A percentile compares a stretch with the other conserved stretches of the same genome.
Conservation (phyloP, 2,329 filamentous ascomycete genomes). For the Clarireedia paspali region DNA sequence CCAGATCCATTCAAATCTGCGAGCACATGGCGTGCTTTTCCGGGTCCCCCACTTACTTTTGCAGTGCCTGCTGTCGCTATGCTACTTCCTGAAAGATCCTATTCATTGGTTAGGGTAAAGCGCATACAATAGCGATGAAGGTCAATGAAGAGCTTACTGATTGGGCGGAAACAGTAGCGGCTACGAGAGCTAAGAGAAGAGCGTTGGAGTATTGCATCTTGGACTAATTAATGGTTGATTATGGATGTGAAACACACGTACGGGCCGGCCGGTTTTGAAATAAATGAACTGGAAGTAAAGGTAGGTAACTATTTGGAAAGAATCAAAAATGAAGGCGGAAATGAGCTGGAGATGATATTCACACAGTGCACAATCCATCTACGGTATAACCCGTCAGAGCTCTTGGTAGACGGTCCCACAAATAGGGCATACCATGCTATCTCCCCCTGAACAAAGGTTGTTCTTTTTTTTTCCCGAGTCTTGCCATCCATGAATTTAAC, state of each 20-base stretch:
- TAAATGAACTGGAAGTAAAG: not conserved
- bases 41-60: not conserved
- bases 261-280: not conserved
- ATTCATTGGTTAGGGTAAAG: not conserved
- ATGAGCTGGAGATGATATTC: not conserved
- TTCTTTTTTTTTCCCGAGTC: not conserved
- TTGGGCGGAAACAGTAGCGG: constrained; percentile 16
- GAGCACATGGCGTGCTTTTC: too few species aligned
- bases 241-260: not conserved
- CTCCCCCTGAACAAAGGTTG: not conserved
- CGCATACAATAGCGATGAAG: too few species aligned
- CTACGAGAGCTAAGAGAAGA: constrained; percentile 19
- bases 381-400: not conserved
- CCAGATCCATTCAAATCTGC: not conserved
- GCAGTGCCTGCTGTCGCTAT: not conserved
- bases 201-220: constrained; percentile 25
- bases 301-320: not conserved
- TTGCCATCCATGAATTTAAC: not conserved
- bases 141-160: constrained; percentile 6
- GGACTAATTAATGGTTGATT: constrained; percentile 9
- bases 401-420: not conserved
- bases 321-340: not conserved
- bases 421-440: not conserved
- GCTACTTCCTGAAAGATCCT: constrained; percentile 7
- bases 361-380: not conserved